A percentile compares a stretch with the other conserved stretches of the same genome.
These are phyloP conservation scores for Kazachstania psychrophila DNA, from an alignment of 805 yeast genomes.

Conservation along the genomic window DNA sequence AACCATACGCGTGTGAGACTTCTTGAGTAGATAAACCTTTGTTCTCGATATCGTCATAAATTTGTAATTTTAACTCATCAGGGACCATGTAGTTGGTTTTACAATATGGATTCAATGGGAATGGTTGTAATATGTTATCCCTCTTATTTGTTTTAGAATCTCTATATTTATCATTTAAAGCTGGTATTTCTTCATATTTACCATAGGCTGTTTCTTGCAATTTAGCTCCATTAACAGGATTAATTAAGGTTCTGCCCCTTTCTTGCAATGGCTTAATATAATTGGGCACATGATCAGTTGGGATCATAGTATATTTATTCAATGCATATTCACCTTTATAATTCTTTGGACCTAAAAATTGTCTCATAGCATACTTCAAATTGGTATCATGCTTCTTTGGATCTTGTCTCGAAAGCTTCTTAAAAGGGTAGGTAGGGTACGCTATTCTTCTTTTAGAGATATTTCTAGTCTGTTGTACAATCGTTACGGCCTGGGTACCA, in stretches of 20 bases:
- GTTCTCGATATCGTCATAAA: constrained; percentile 46
- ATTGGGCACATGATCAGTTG: constrained; percentile 60
- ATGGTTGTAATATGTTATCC: constrained; percentile 49
- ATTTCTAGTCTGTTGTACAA: constrained; percentile 34
- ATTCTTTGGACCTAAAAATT: constrained; percentile 76
- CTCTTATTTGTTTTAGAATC: constrained; percentile 3
- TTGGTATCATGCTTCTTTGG: constrained; percentile 40
- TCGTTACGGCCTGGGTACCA: not conserved
- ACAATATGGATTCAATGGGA: constrained; percentile 66
- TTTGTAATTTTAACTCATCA: constrained; percentile 47
- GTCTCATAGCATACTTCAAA: constrained; percentile 54
- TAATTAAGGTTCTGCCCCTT: constrained; percentile 31
- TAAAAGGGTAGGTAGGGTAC: constrained; percentile 44
- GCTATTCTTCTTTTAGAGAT: constrained; percentile 45
- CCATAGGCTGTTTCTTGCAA: constrained; percentile 19
- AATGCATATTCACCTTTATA: constrained; percentile 70
- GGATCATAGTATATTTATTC: constrained; percentile 66
- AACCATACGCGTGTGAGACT: constrained; percentile 67
- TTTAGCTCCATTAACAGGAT: constrained; percentile 29
- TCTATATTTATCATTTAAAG: not conserved
- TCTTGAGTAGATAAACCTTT: constrained; percentile 55
- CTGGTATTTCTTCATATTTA: constrained; percentile 3
- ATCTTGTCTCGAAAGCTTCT: constrained; percentile 34
- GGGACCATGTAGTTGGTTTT: constrained; percentile 56
- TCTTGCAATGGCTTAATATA: constrained; percentile 54